phyloP scores from a whole-genome alignment of 2,329 filamentous ascomycete genomes.

The Verticillium tricorpus region DNA sequence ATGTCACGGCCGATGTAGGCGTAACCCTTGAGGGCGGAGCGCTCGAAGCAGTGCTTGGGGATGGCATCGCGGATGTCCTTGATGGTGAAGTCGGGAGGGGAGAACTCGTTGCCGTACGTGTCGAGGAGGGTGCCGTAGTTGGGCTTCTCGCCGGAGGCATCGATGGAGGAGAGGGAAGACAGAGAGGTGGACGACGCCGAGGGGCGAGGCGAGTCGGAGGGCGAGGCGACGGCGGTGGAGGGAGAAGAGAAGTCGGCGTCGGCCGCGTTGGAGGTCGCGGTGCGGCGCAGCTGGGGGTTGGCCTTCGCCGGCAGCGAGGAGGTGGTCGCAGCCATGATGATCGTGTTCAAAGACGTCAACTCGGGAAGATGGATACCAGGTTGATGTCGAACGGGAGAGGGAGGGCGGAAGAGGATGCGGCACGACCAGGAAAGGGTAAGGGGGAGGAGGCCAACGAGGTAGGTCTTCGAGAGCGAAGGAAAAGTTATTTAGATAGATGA shows the following conservation, averaged over 20 bases:
- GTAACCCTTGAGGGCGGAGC: constrained; percentile 71
- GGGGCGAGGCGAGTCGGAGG: constrained; percentile 53
- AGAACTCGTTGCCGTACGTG: constrained; percentile 92
- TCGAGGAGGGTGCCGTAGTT: constrained; percentile 69
- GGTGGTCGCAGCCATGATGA: constrained; percentile 42
- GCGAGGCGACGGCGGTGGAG: constrained; percentile 53
- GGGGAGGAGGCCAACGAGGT: not conserved
- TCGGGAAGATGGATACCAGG: not conserved
- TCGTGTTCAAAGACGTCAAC: not conserved
- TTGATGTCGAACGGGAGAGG: not conserved
- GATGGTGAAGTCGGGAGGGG: constrained; percentile 92
- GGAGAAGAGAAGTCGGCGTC: constrained; percentile 44
- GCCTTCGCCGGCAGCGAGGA: constrained; percentile 34
- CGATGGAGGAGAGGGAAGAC: constrained; percentile 76
- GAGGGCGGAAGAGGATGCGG: not conserved
- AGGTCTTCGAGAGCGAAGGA: not conserved
- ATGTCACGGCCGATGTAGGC: constrained; percentile 83
- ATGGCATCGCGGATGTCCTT: constrained; percentile 97
- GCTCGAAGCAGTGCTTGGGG: constrained; percentile 93
- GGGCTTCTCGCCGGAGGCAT: constrained; percentile 43
- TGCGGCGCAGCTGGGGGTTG: constrained; percentile 43
- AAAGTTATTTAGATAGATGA: not conserved
- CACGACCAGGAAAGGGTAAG: not conserved
- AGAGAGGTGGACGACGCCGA: constrained; percentile 85
- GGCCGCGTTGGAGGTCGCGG: constrained; percentile 32